Evolutionary conservation across 139 green algal species (phyloP).

Genomic region (Chlorella sorokiniana): DNA sequence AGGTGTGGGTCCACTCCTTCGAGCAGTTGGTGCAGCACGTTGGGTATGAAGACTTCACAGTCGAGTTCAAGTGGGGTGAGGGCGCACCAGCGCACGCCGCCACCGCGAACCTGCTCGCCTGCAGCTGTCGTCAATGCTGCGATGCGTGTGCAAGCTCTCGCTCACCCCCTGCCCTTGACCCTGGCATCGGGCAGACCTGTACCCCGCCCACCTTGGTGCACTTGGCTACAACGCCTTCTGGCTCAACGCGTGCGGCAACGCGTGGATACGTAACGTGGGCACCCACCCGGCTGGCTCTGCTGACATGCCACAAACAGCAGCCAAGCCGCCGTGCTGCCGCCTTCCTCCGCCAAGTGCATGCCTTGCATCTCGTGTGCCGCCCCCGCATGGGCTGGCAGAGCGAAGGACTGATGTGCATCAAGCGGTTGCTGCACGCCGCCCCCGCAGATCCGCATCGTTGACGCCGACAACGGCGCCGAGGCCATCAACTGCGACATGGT

Average conservation of each 20-base stretch:
- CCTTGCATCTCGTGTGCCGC: not conserved
- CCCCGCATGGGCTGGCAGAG: too few species aligned
- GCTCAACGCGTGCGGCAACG: not conserved
- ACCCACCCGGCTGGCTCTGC: not conserved
- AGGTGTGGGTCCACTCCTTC: slow-evolving; percentile 13
- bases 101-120: too few species aligned
- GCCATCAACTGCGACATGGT: slow-evolving; percentile 12
- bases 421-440: not conserved
- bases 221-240: slow-evolving; percentile 5
- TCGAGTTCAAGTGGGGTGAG: slow-evolving; percentile 15
- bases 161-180: not conserved
- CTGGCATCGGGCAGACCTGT: not conserved
- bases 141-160: not conserved
- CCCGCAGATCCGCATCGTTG: not conserved
- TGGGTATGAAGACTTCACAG: slow-evolving; percentile 1
- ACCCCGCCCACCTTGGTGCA: not conserved
- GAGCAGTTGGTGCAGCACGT: slow-evolving; percentile 7
- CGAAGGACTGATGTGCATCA: not conserved
- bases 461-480: not conserved
- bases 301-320: too few species aligned
- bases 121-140: not conserved
- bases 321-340: not conserved
- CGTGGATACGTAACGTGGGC: slow-evolving; percentile 14
- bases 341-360: not conserved
- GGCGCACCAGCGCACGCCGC: not conserved